Percentiles rank a stretch among this genome's conserved stretches.
Evolutionary conservation across 106 monocot genomes (phyloP).

Genomic region (Allium fistulosum): DNA sequence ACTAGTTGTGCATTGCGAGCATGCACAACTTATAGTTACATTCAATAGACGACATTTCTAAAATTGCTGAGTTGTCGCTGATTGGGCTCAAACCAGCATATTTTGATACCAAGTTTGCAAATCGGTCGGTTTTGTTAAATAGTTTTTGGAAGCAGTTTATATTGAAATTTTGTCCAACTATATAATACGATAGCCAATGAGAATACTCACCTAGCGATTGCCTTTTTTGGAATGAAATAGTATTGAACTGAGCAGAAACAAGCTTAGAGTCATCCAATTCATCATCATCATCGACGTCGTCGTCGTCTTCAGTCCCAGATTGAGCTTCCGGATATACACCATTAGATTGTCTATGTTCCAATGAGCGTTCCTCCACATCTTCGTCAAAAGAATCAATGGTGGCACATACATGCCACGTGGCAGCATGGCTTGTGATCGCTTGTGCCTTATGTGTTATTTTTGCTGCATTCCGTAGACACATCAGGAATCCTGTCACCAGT

Average conservation of each 20-base stretch:
- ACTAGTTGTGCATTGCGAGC: no score
- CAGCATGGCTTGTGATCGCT: slow-evolving; percentile 80
- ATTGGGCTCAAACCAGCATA: no score
- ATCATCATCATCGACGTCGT: slow-evolving; percentile 25
- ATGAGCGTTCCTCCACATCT: slow-evolving; percentile 18
- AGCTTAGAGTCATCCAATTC: slow-evolving; percentile 33
- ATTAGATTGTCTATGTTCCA: not conserved
- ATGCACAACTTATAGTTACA: no score
- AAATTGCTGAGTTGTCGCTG: no score
- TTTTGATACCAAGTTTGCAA: no score
- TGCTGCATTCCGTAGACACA: slow-evolving; percentile 79
- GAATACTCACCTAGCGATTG: slow-evolving; percentile 57
- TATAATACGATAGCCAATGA: no score
- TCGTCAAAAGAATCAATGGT: slow-evolving; percentile 48
- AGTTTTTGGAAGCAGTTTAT: no score
- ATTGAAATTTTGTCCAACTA: no score
- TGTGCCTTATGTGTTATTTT: slow-evolving; percentile 98
- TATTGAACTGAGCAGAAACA: slow-evolving; percentile 13
- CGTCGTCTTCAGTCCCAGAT: slow-evolving; percentile 15
- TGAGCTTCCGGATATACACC: not conserved
- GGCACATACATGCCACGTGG: slow-evolving; percentile 75
- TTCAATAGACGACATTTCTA: no score
- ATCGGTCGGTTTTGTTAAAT: no score
- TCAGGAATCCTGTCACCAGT: slow-evolving; percentile 60
- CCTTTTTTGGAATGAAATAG: slow-evolving; percentile 76